These are phyloP conservation scores for Astrephomene gubernaculifera DNA, from an alignment of 139 green algal genomes.

Conservation along the genomic window DNA sequence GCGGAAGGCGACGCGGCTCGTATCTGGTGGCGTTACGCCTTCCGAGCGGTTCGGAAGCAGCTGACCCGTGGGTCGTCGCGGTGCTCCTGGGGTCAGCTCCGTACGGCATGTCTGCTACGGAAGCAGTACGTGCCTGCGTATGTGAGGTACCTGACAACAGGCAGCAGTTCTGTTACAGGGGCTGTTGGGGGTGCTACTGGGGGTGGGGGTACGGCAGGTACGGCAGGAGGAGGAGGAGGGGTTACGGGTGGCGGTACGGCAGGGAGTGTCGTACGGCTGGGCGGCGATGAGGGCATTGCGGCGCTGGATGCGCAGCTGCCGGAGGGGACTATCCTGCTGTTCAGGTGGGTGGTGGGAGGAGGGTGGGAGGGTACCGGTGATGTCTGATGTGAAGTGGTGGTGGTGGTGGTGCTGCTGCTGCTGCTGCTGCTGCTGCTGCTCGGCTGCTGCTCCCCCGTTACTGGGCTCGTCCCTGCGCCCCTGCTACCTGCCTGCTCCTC, in stretches of 20 bases:
- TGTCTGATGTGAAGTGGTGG: not conserved
- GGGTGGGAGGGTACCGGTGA: not conserved
- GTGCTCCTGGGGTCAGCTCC: conserved; percentile 17
- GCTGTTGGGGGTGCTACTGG: not conserved
- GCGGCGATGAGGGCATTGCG: conserved; percentile 59
- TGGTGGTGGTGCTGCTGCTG: not conserved
- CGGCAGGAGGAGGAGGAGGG: no score
- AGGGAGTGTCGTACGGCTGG: no score
- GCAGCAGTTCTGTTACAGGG: not conserved
- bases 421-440: not conserved
- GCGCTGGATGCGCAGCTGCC: conserved; percentile 80
- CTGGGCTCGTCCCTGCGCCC: no score
- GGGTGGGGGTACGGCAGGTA: no score
- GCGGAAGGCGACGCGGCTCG: conserved; percentile 53
- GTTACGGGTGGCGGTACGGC: no score
- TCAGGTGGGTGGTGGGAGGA: conserved; percentile 53
- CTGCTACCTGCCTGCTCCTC: not conserved
- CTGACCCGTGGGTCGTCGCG: not conserved
- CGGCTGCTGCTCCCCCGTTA: no score
- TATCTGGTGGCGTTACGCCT: conserved; percentile 89
- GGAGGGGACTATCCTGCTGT: conserved; percentile 84
- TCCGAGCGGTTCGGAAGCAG: conserved; percentile 56
- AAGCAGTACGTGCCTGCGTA: conserved; percentile 82
- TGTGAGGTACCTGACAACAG: conserved; percentile 55
- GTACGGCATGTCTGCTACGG: conserved; percentile 53